Evolutionary conservation across 2,329 filamentous ascomycete species (phyloP).

Genomic region (Xylariaceae sp.): DNA sequence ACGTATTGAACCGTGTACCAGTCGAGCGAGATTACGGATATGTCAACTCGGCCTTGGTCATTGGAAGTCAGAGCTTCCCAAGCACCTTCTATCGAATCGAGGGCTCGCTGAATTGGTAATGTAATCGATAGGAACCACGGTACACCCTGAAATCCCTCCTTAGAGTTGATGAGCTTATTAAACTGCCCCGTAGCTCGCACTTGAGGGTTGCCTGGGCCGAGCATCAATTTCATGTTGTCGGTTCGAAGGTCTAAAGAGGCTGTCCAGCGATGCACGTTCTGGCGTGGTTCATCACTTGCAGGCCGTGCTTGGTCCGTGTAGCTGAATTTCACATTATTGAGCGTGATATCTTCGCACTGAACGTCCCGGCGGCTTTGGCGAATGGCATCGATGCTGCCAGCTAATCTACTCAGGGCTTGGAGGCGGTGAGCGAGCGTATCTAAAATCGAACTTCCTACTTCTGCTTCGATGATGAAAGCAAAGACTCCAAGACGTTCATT

Average conservation of each 20-base stretch:
- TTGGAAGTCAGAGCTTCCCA: slow-evolving; percentile 54
- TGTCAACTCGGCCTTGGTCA: slow-evolving; percentile 55
- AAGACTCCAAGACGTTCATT: slow-evolving; percentile 66
- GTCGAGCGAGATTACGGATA: slow-evolving; percentile 62
- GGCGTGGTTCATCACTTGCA: slow-evolving; percentile 24
- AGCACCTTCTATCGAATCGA: slow-evolving; percentile 65
- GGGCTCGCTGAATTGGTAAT: slow-evolving; percentile 67
- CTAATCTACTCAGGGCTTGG: slow-evolving; percentile 72
- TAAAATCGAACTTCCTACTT: slow-evolving; percentile 65
- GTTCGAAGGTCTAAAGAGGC: slow-evolving; percentile 65
- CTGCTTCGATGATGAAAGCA: slow-evolving; percentile 63
- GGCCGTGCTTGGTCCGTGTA: slow-evolving; percentile 57
- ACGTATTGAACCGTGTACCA: slow-evolving; percentile 64
- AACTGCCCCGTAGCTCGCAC: slow-evolving; percentile 66
- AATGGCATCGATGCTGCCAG: slow-evolving; percentile 73
- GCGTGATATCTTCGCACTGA: slow-evolving; percentile 63
- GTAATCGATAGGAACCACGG: slow-evolving; percentile 64
- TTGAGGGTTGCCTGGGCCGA: slow-evolving; percentile 72
- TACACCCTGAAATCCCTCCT: slow-evolving; percentile 57
- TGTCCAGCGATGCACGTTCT: slow-evolving; percentile 50
- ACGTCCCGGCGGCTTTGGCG: slow-evolving; percentile 62
- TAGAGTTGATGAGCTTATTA: slow-evolving; percentile 54
- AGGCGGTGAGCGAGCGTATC: slow-evolving; percentile 65
- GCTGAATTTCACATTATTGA: slow-evolving; percentile 71
- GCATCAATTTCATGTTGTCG: slow-evolving; percentile 61